Percentiles rank a stretch among this genome's conserved stretches.
phyloP scores from a whole-genome alignment of 148 eudicot genomes.

The Suaeda aralocaspica region DNA sequence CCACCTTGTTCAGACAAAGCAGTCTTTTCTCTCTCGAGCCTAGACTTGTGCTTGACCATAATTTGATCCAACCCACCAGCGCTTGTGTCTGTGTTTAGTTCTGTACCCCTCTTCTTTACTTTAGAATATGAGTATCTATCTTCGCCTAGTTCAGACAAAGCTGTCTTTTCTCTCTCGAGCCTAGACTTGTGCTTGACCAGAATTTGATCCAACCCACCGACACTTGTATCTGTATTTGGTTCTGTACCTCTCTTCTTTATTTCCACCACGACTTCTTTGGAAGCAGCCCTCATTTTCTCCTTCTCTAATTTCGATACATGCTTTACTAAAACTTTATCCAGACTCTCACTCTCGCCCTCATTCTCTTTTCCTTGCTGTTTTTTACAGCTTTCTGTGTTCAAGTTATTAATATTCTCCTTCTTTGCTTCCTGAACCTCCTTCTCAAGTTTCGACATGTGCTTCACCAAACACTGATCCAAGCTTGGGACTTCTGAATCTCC shows the following conservation, averaged over 20 bases:
- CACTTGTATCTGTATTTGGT: constrained; percentile 26
- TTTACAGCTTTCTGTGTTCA: constrained; percentile 5
- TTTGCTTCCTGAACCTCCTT: constrained; percentile 34
- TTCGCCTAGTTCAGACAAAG: constrained; percentile 29
- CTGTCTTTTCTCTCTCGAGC: constrained; percentile 48
- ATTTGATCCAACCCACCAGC: constrained; percentile 73
- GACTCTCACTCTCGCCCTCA: constrained; percentile 36
- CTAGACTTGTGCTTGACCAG: constrained; percentile 61
- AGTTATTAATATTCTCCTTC: constrained; percentile 1
- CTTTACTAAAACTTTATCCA: constrained; percentile 64
- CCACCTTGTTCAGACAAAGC: constrained; percentile 30
- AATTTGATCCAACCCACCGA: constrained; percentile 71
- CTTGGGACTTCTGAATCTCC: constrained; percentile 56
- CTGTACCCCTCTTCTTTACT: constrained; percentile 33
- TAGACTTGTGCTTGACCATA: constrained; percentile 57
- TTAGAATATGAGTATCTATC: constrained; percentile 21
- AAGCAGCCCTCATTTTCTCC: constrained; percentile 38
- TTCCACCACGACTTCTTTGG: constrained; percentile 29
- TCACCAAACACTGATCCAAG: constrained; percentile 43
- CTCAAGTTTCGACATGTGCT: constrained; percentile 40
- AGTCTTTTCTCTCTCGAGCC: constrained; percentile 51
- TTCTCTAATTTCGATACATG: constrained; percentile 72
- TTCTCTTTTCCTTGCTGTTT: constrained; percentile 20
- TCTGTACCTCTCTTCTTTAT: constrained; percentile 33
- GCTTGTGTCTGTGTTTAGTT: constrained; percentile 19